Evolutionary conservation across 305 asterid species (phyloP), one percentile per base, ranked within the genome.

Genomic region (Petunia hybrid): DNA sequence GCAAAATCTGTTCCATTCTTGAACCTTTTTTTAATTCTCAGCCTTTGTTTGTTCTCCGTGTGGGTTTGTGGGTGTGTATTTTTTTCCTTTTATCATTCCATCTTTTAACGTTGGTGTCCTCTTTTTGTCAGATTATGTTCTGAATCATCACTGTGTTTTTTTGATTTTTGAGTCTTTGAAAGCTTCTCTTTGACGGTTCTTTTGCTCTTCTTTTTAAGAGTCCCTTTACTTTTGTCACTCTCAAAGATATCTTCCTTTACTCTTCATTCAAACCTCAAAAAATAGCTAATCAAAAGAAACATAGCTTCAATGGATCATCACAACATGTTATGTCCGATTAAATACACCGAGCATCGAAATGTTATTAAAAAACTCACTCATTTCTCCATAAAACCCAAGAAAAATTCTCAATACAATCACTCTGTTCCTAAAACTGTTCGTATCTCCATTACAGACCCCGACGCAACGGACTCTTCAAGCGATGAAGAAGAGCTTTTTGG

Each of bases 391-490:
- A 75, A 46, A 82, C 83, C 79, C 2, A 84, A 75, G 64, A 83
- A 78, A 38, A 83, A 41, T 55, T 48, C 55, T 36, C 86, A 51
- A 48, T 36, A 62, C n/a, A 67, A 9, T 46, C 82, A 14, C 4
- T 39, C 4, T 35, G 31, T 31, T 41, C 91, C 91, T 0, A 89
- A 65, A 76, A 84, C 91, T 0, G 89, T 92, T 2, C 82, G 92
- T 10, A 85, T 92, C 5, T 78, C 88, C 0, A 92, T 91, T 0
- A 91, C 92, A 1, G 95, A 92, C 82, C 90, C 95, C 0, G 88
- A 92, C 76, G 97, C 94, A 8, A 89, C 95, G 0, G 97, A 92
- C 62, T 92, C 97, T 1, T 87, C 92, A 2, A 76, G 91, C 16
- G 97, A 91, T 14, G 95, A 91, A 16, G 97, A 87, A 13, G 88